Percentiles rank a stretch among this genome's conserved stretches.
Evolutionary conservation across 2,329 filamentous ascomycete species (phyloP).

Genomic region (Amylocarpus encephaloides): DNA sequence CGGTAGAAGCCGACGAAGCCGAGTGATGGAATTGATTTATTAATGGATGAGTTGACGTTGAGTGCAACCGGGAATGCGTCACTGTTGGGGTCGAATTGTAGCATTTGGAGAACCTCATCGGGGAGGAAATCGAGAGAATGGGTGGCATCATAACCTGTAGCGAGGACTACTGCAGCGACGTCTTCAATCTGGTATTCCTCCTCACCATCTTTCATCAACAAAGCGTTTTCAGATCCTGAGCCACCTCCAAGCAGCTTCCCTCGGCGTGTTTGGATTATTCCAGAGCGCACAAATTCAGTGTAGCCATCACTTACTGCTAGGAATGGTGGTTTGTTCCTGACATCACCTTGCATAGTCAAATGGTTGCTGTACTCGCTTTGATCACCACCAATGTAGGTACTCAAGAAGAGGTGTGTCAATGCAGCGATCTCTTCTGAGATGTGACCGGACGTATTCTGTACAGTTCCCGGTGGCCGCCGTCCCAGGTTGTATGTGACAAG

Average conservation of each 20-base stretch:
- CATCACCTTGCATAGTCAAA: conserved; percentile 25
- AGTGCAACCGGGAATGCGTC: conserved; percentile 55
- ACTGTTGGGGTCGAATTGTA: conserved; percentile 48
- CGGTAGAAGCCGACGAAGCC: conserved; percentile 82
- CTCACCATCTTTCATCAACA: conserved; percentile 30
- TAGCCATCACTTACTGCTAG: conserved; percentile 68
- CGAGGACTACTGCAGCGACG: conserved; percentile 63
- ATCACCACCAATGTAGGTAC: conserved; percentile 44
- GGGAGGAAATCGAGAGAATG: conserved; percentile 61
- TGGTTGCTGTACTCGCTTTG: conserved; percentile 43
- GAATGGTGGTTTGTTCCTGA: conserved; percentile 48
- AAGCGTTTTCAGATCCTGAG: neutral
- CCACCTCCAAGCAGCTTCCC: conserved; percentile 18
- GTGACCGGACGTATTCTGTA: conserved; percentile 59
- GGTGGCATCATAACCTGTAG: conserved; percentile 67
- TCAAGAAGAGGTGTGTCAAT: conserved; percentile 46
- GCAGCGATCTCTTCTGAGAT: conserved; percentile 53
- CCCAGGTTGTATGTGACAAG: conserved; percentile 64
- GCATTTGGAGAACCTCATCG: conserved; percentile 43
- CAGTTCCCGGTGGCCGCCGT: conserved; percentile 49
- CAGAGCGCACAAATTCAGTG: conserved; percentile 64
- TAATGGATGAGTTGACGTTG: conserved; percentile 59
- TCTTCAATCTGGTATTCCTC: conserved; percentile 39
- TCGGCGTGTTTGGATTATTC: conserved; percentile 43
- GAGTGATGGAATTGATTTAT: conserved; percentile 53